Base-by-base conservation (phyloP, 495 filamentous ascomycete genomes). In the Penicillium pulvis region DNA sequence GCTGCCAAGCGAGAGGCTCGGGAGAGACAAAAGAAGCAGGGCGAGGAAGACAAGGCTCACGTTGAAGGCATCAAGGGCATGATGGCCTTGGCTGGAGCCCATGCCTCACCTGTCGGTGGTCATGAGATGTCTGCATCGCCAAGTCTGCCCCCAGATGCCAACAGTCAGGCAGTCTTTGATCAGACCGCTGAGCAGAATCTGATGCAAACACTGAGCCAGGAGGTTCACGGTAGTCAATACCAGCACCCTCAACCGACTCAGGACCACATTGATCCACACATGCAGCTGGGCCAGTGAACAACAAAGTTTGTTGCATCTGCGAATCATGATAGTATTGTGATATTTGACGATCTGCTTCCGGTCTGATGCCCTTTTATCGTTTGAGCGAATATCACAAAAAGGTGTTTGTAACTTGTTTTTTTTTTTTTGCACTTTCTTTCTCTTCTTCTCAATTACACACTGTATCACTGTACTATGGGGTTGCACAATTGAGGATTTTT, bases 1-100 rank as follows among this genome's bases (percentile, higher is more conserved):
- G 90, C 90, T 46, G 89, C 89, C 6, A 88, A 90, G 56, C 89
- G 89, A 26, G 90, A 92, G 70, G 90, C 89, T 3, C 87, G 89
- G 57, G 89, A 90, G 63, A 81, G 85, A 44, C 84, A 85, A 44
- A 83, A 84, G 58, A 77, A 85, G 60, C 83, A 85, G 57, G 79
- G 81, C 36, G 86, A 87, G 50, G 89, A 91, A 58, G 87, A 91
- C 55, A 84, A 85, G 62, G 86, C 87, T 4, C 86, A 86, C 56
- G 77, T 90, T n/a, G 81, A 90, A 56, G 86, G 87, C 10, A 79
- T 90, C 31, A 82, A 90, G 63, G 85, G 86, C 12, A 87, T 92
- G 64, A 83, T 90, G 76, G 78, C 81, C 3, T 74, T 87, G 39
- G 82, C 80, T 3, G 77, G 79, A 28, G 77, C 75, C 24, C 75